A percentile compares a stretch with the other conserved stretches of the same genome.
phyloP scores from a whole-genome alignment of 2,329 filamentous ascomycete species.

The Cephalotrichum gorgonifer region DNA sequence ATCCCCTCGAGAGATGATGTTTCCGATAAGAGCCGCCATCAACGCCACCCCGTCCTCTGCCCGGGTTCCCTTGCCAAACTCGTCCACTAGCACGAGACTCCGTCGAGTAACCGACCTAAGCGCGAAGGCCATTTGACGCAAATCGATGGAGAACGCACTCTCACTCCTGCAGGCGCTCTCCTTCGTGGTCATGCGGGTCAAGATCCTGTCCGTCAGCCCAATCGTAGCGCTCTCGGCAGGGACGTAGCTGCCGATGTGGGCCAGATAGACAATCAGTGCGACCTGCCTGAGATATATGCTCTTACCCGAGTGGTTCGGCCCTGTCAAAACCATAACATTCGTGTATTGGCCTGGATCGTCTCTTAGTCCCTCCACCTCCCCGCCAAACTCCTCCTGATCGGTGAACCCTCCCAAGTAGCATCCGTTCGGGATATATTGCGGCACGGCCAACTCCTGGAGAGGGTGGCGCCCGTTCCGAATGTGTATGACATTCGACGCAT shows the following conservation, averaged over 20 bases:
- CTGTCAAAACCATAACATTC: constrained; percentile 73
- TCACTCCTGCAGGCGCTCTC: constrained; percentile 50
- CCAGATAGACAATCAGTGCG: constrained; percentile 82
- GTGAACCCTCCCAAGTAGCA: constrained; percentile 53
- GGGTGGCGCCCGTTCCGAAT: constrained; percentile 77
- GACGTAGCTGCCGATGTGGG: constrained; percentile 87
- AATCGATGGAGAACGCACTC: constrained; percentile 62
- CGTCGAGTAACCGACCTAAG: constrained; percentile 63
- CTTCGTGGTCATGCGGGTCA: constrained; percentile 73
- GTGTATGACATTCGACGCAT: constrained; percentile 52
- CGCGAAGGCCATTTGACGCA: constrained; percentile 76
- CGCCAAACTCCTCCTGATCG: neutral
- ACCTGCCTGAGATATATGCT: constrained; percentile 92
- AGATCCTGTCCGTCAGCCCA: constrained; percentile 84
- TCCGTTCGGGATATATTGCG: constrained; percentile 75
- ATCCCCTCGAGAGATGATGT: constrained; percentile 37
- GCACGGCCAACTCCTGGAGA: constrained; percentile 73
- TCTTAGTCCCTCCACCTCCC: constrained; percentile 25
- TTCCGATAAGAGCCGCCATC: constrained; percentile 43
- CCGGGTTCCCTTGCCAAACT: constrained; percentile 66
- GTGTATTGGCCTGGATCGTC: constrained; percentile 5
- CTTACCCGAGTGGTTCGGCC: constrained; percentile 94
- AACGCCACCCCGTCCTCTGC: constrained; percentile 48
- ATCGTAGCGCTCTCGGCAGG: constrained; percentile 68
- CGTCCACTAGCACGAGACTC: constrained; percentile 83